Conservation (phyloP, 805 yeast genomes). For the Candida ovalis region DNA sequence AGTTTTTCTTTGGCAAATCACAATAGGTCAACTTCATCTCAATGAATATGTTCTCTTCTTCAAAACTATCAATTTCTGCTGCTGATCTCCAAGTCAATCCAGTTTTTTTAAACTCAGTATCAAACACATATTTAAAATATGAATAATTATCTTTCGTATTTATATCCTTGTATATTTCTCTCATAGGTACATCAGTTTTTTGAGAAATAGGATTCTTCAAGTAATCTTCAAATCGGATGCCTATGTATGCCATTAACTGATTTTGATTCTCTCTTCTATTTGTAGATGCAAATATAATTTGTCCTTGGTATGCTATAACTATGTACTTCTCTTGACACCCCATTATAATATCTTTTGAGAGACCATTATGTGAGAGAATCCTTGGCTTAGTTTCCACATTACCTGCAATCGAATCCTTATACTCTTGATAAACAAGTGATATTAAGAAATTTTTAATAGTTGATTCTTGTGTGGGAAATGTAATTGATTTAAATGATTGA, state of each 20-base stretch:
- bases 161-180: neutral
- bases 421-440: neutral
- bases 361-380: conserved; percentile 7
- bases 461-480: neutral
- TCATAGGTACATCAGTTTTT: neutral
- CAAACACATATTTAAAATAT: conserved; percentile 4
- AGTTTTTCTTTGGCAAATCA: neutral
- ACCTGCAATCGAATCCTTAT: neutral
- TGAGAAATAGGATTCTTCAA: conserved; percentile 1
- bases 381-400: neutral
- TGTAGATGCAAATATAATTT: conserved; percentile 7
- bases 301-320: conserved; percentile 9
- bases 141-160: conserved; percentile 2
- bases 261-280: conserved; percentile 2
- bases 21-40: neutral
- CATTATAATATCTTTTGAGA: conserved; percentile 6
- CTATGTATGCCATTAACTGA: conserved; percentile 3
- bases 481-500: neutral
- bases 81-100: conserved; percentile 1
- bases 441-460: neutral
- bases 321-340: conserved; percentile 1
- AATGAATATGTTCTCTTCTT: conserved; percentile 4
- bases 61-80: conserved; percentile 8
- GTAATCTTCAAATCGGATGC: conserved; percentile 10
- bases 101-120: neutral